Base-by-base conservation (phyloP, 1,139 yeast species). In the Geotrichum restrictum region DNA sequence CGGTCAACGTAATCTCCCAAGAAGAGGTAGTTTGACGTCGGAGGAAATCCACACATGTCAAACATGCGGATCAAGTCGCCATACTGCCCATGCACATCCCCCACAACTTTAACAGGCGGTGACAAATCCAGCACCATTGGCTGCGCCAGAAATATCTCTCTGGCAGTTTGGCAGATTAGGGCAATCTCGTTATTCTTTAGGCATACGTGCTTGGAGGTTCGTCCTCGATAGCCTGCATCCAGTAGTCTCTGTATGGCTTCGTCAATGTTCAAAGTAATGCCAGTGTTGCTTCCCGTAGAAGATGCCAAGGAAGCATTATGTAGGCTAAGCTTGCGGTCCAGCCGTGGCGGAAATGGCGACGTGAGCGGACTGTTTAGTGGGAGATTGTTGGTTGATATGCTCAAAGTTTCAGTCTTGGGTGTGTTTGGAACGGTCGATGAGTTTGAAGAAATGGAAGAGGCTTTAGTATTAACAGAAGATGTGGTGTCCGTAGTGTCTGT, bases 21-120 rank as follows among this genome's bases (percentile, higher is more conserved):
- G 69, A 93, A 93, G 64, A 91, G 77, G 72, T 91, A 91, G 74
- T 91, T 91, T 31, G 97, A 95, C 71, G 89, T 96, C n/a, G 98
- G 98, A 2, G 98, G 98, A 77, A 91, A 93, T 4, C 98, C 98
- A 62, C 98, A 97, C 68, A 91, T 89, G 74, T 93, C 98, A 67
- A 93, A 91, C 64, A 93, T 80, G 73, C 98, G 85, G 70, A 93
- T 79, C 66, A 93, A 79, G 73, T 93, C 98, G 68, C 91, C 91
- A 72, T 91, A 93, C 73, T 93, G 98, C 56, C 98, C 98, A 71
- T 93, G 98, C 65, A 93, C 89, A 71, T 91, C 98, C 70, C 98
- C 98, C 6, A 91, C 98, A 41, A 93, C 91, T 69, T 93, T 93
- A 16, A 93, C 98, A 0, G 98, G 97, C 0, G 98, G 95, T 16